These are phyloP conservation scores for Pholiota microspora DNA, from an alignment of 768 basidiomycete species.

Conservation along the genomic window DNA sequence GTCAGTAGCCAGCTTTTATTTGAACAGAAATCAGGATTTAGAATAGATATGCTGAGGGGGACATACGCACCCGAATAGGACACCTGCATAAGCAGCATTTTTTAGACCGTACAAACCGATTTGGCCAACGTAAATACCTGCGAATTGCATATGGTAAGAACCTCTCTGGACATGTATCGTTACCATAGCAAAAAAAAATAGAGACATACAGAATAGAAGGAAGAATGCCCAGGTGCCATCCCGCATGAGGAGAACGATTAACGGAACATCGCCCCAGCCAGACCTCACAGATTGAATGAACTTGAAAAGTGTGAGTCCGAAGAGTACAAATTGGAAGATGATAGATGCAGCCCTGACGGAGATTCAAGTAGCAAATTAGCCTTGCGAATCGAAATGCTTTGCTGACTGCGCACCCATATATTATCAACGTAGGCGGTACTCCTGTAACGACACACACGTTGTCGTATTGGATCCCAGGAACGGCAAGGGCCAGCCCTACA, in stretches of 20 bases:
- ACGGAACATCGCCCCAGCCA: slow-evolving; percentile 40
- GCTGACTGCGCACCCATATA: slow-evolving; percentile 28
- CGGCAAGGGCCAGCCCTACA: slow-evolving; percentile 25
- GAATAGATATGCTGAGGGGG: not conserved
- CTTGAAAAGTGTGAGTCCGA: slow-evolving; percentile 36
- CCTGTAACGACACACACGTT: slow-evolving; percentile 29
- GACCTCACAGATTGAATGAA: slow-evolving; percentile 30
- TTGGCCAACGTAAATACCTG: slow-evolving; percentile 27
- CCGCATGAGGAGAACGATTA: slow-evolving; percentile 38
- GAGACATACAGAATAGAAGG: slow-evolving; percentile 33
- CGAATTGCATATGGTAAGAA: not conserved
- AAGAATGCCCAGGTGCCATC: slow-evolving; percentile 46
- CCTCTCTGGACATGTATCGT: not conserved
- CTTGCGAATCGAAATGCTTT: too few species aligned
- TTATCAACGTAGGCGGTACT: slow-evolving; percentile 25
- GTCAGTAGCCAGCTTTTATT: slow-evolving; percentile 31
- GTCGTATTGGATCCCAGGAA: slow-evolving; percentile 31
- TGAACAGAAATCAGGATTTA: not conserved
- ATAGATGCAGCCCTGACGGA: slow-evolving; percentile 30
- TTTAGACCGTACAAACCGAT: slow-evolving; percentile 23
- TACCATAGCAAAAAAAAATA: not conserved
- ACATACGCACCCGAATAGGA: slow-evolving; percentile 27
- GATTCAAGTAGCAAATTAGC: not conserved
- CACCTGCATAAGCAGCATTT: slow-evolving; percentile 25
- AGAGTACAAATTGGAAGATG: slow-evolving; percentile 37